Percentiles rank a stretch among this genome's conserved stretches.
Conservation (phyloP, 257 asterid genomes). For the Rauvolfia tetraphylla region DNA sequence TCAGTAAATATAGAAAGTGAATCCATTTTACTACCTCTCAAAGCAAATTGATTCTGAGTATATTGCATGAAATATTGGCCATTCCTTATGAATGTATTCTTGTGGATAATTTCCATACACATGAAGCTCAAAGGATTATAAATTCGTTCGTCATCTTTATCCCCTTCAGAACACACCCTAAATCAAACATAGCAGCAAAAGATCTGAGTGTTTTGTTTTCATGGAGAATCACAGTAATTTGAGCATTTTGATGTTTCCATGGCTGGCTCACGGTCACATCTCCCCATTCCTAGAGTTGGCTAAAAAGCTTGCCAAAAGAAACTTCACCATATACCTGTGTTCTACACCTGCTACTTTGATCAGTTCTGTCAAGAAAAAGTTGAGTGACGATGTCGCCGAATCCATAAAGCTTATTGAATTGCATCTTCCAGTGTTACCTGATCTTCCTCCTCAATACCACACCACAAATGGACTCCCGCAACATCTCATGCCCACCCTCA, state of each 20-base stretch:
- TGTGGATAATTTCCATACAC: background rate
- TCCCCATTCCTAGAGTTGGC: conserved; percentile 6
- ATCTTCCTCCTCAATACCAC: background rate
- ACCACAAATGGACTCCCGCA: conserved; percentile 13
- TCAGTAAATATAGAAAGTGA: background rate
- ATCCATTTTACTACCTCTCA: background rate
- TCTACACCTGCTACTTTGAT: background rate
- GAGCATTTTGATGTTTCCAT: conserved; percentile 12
- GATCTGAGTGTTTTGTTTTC: no score
- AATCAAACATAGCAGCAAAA: background rate
- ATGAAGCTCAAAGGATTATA: background rate
- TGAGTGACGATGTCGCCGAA: background rate
- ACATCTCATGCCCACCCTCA: background rate
- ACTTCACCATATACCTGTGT: conserved; percentile 1
- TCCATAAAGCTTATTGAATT: conserved; percentile 1
- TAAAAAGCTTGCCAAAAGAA: background rate
- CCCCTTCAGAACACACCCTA: background rate
- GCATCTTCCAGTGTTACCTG: background rate
- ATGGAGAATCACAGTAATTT: background rate
- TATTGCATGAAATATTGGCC: background rate
- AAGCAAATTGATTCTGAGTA: background rate
- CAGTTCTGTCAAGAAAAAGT: background rate
- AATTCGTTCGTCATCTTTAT: background rate
- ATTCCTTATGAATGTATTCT: background rate
- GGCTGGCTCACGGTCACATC: conserved; percentile 14